Evolutionary conservation across 2,329 filamentous ascomycete genomes (phyloP), one percentile per base, ranked within the genome.

Genomic region (Diaporthe sp.): DNA sequence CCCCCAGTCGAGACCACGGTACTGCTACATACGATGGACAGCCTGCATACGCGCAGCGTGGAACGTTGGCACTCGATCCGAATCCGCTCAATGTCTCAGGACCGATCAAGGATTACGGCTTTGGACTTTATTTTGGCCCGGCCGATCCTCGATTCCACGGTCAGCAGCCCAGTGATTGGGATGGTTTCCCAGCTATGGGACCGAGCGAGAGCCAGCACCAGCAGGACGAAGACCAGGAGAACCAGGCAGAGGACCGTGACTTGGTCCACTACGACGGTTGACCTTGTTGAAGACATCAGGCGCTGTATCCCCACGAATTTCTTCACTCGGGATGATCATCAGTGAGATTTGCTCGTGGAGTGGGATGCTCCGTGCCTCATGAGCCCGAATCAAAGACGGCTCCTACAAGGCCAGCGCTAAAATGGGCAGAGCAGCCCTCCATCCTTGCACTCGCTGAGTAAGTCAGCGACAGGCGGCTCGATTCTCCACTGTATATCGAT

Each of bases 401-500:
- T 12, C 37, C 37, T 39, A 2, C 37, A 1, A 39, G 10, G 37
- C 37, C 37, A 39, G 37, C 37, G 4, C 9, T 39, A 39, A 12
- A 3, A 39, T 39, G 37, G 4, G 37, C 10, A 39, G 10, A 39
- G 37, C 9, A 0, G 37, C 10, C 37, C 37, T 39, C 37, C 37
- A 39, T 12, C 37, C 0, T 39, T 0, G 10, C 2, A 39, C 37
- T 39, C 37, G 37, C 37, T 1, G 10, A 12, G 9, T 10, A 39
- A 0, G 2, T 39, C 2, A 39, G 0, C 37, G 9, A 39, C 2
- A 12, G 0, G 2, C 37, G 10, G 37, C 37, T 39, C 37, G 37
- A 39, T 12, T 3, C 9, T 12, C 37, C 9, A 39, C 37, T 1
- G 0, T 0, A 12, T 3, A 12, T 39, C 37, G 37, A 10, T 3